Evolutionary conservation across 345 rosid genomes (phyloP).

Genomic region (Leavenworthia alabamica): DNA sequence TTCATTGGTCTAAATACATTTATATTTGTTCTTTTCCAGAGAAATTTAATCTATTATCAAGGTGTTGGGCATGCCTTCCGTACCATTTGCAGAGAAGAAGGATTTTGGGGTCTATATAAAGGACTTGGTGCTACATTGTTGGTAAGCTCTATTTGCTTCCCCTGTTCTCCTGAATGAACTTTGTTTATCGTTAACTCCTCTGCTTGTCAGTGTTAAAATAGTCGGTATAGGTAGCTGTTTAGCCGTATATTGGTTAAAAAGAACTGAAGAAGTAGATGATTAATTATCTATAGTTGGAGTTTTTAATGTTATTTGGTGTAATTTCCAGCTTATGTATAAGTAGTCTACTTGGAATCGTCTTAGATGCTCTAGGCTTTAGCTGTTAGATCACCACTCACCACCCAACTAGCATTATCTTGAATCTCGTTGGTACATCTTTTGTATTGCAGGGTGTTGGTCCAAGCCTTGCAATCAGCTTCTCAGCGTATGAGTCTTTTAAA

Average conservation of each 20-base stretch:
- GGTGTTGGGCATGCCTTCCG: conserved; percentile 81
- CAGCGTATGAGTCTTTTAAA: conserved; percentile 69
- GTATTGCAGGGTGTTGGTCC: conserved; percentile 86
- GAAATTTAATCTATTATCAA: conserved; percentile 62
- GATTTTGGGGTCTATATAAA: conserved; percentile 70
- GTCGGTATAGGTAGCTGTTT: background rate
- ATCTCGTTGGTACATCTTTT: background rate
- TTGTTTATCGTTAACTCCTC: background rate
- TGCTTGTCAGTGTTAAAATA: background rate
- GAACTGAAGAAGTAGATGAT: background rate
- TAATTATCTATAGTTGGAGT: background rate
- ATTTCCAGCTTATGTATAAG: background rate
- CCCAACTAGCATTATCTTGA: background rate
- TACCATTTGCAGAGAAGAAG: conserved; percentile 83
- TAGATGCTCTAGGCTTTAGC: background rate
- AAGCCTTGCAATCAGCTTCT: conserved; percentile 84
- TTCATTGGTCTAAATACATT: background rate
- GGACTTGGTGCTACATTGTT: conserved; percentile 91
- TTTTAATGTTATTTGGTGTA: background rate
- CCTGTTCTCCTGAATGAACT: background rate
- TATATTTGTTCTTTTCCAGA: conserved; percentile 44
- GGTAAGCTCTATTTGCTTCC: conserved; percentile 36
- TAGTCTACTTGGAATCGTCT: background rate
- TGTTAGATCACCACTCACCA: background rate
- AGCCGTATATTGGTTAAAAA: background rate